Evolutionary conservation across 257 asterid species (phyloP).

Genomic region (Jaltomata sinuosa): DNA sequence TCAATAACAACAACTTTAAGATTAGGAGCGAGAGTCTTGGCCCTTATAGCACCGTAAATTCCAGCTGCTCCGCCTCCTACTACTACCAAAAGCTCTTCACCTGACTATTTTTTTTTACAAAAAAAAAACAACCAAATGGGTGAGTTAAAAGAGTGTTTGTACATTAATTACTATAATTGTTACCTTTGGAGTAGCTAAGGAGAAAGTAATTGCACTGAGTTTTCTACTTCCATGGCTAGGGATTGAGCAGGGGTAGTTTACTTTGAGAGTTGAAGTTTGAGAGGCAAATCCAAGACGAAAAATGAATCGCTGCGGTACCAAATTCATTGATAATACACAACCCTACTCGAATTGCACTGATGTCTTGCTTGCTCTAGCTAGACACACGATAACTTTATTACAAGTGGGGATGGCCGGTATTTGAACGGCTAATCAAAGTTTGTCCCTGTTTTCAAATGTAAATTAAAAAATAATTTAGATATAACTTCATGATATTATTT

Average conservation of each 20-base stretch:
- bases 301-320: constrained; percentile 9
- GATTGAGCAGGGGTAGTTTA: constrained; percentile 11
- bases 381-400: no score
- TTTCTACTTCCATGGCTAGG: constrained; percentile 24
- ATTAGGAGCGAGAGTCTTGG: constrained; percentile 76
- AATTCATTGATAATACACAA: constrained; percentile 12
- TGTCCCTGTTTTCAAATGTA: no score
- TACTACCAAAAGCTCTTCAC: constrained; percentile 61
- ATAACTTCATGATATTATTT: no score
- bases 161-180: background rate
- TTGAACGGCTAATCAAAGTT: no score
- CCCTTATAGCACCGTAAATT: constrained; percentile 85
- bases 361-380: no score
- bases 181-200: constrained; percentile 40
- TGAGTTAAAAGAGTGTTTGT: background rate
- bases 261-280: constrained; percentile 15
- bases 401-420: no score
- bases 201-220: constrained; percentile 27
- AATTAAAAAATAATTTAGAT: no score
- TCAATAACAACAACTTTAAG: constrained; percentile 75
- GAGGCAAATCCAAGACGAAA: constrained; percentile 11
- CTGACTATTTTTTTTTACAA: constrained; percentile 29
- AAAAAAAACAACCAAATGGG: background rate
- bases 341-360: no score
- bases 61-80: constrained; percentile 99